These are phyloP conservation scores for Candida vartiovaarae DNA, from an alignment of 805 yeast genomes.

Conservation along the genomic window DNA sequence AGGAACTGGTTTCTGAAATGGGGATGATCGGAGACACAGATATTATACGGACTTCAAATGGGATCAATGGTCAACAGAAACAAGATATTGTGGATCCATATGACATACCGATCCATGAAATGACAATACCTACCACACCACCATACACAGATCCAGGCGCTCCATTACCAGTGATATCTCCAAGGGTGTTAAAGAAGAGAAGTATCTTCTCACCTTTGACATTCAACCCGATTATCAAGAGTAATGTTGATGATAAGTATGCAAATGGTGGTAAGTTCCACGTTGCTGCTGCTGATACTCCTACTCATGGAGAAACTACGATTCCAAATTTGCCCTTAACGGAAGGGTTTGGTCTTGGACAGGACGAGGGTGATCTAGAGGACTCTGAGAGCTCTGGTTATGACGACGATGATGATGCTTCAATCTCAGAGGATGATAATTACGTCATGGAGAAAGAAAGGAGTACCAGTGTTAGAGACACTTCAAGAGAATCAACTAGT, in stretches of 20 bases:
- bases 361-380: constrained; percentile 20
- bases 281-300: constrained; percentile 28
- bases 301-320: constrained; percentile 16
- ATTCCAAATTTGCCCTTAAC: constrained; percentile 10
- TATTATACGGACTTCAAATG: background rate
- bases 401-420: constrained; percentile 4
- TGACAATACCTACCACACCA: constrained; percentile 46
- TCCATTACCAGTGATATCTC: constrained; percentile 55
- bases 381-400: constrained; percentile 17
- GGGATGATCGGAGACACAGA: constrained; percentile 5
- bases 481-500: too few relatives aligned
- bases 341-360: constrained; percentile 10
- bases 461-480: too few relatives aligned
- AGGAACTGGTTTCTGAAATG: constrained; percentile 29
- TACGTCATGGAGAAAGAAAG: too few relatives aligned
- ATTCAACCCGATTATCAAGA: constrained; percentile 73
- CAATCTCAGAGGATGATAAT: constrained; percentile 6
- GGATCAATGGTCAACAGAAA: background rate
- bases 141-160: constrained; percentile 79
- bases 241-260: constrained; percentile 78
- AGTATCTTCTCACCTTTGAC: constrained; percentile 78
- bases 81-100: constrained; percentile 17
- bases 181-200: constrained; percentile 33
- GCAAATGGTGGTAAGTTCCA: constrained; percentile 87
- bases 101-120: constrained; percentile 54